Evolutionary conservation across 2,329 filamentous ascomycete species (phyloP).

Genomic region (Orbilia ellipsospora): DNA sequence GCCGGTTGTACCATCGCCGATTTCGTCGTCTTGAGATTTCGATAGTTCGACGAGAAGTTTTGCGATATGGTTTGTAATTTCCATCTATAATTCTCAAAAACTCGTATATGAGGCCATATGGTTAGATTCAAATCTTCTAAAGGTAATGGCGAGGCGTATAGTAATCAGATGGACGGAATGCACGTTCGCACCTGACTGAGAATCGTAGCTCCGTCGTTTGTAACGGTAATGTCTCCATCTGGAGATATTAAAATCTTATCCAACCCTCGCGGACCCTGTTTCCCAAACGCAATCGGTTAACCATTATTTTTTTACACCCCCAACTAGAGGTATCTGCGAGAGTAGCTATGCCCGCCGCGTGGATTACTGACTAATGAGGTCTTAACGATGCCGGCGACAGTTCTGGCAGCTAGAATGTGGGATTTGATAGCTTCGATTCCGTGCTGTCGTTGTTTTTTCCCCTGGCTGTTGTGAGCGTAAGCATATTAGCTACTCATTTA

Average conservation of each 20-base stretch:
- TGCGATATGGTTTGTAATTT: conserved; percentile 97
- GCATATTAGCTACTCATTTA: conserved; percentile 52
- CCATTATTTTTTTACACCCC: conserved; percentile 5
- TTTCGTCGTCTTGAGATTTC: conserved; percentile 98
- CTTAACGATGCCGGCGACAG: conserved; percentile 96
- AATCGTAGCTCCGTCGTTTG: conserved; percentile 98
- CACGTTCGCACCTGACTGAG: conserved; percentile 72
- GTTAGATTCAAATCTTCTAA: not conserved
- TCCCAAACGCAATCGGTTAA: conserved; percentile 53
- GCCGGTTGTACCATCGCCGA: conserved; percentile 96
- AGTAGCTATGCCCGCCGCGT: conserved; percentile 10
- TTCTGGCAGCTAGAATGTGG: conserved; percentile 95
- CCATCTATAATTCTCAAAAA: conserved; percentile 73
- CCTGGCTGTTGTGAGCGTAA: conserved; percentile 72
- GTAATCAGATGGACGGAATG: not conserved
- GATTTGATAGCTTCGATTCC: conserved; percentile 98
- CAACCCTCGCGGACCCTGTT: conserved; percentile 84
- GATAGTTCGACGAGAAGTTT: conserved; percentile 97
- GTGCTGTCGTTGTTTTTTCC: conserved; percentile 96
- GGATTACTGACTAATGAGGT: conserved; percentile 76
- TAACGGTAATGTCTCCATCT: conserved; percentile 98
- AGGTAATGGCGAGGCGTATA: not conserved
- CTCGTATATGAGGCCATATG: not conserved
- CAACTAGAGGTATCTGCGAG: conserved; percentile 9
- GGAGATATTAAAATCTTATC: conserved; percentile 99